These are phyloP conservation scores for Kluyveromyces sp. DNA, from an alignment of 1,139 yeast species.

Conservation along the genomic window DNA sequence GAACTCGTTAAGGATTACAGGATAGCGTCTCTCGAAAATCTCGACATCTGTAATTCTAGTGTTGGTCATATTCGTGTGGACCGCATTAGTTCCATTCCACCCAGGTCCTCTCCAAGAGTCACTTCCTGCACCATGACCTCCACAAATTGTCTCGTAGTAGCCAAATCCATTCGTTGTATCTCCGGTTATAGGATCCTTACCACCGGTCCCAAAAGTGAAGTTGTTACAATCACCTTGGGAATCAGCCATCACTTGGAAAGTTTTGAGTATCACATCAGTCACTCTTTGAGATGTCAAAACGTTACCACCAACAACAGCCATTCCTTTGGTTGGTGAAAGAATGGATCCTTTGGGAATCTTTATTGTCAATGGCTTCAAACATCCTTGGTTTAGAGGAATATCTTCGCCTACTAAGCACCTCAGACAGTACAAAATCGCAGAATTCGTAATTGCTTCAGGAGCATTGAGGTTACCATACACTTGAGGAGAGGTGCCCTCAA, in stretches of 20 bases:
- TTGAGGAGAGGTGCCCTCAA: slow-evolving; percentile 49
- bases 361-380: slow-evolving; percentile 62
- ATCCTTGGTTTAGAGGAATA: slow-evolving; percentile 82
- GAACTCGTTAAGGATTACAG: slow-evolving; percentile 52
- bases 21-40: slow-evolving; percentile 58
- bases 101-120: slow-evolving; percentile 47
- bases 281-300: slow-evolving; percentile 83
- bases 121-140: slow-evolving; percentile 65
- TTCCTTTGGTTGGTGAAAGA: slow-evolving; percentile 63
- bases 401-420: slow-evolving; percentile 69
- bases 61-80: slow-evolving; percentile 66
- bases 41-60: slow-evolving; percentile 67
- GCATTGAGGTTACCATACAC: slow-evolving; percentile 58
- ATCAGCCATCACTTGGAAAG: slow-evolving; percentile 71
- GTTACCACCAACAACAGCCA: slow-evolving; percentile 86
- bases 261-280: slow-evolving; percentile 69
- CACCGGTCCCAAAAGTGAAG: slow-evolving; percentile 50
- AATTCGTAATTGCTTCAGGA: slow-evolving; percentile 66
- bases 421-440: slow-evolving; percentile 75
- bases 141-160: slow-evolving; percentile 66
- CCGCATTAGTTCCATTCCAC: slow-evolving; percentile 59
- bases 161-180: slow-evolving; percentile 46
- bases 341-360: slow-evolving; percentile 63
- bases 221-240: slow-evolving; percentile 75
- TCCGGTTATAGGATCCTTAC: slow-evolving; percentile 20